Percentiles rank a stretch among this genome's conserved stretches.
These are phyloP conservation scores for Clavispora asparagi DNA, from an alignment of 805 yeast genomes.

Conservation along the genomic window DNA sequence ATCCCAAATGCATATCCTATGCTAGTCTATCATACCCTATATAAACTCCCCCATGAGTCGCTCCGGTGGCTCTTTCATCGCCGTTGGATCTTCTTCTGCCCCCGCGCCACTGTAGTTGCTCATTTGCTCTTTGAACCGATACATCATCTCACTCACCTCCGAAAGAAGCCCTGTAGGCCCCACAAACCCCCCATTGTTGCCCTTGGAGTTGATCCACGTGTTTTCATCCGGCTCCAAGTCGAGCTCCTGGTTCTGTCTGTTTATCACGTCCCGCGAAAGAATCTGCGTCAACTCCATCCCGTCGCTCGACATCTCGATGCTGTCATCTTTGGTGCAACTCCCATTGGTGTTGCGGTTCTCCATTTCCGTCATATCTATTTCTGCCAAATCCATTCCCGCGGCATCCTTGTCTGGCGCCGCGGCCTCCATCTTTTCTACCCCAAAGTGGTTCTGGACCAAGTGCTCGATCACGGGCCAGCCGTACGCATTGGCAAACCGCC, in stretches of 20 bases:
- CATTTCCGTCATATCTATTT: not conserved
- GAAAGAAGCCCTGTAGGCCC: slow-evolving; percentile 72
- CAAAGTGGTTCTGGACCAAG: slow-evolving; percentile 63
- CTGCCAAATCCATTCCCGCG: not conserved
- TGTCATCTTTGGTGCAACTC: not conserved
- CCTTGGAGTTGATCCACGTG: slow-evolving; percentile 49
- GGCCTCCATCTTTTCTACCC: slow-evolving; percentile 10
- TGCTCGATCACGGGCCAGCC: slow-evolving; percentile 95
- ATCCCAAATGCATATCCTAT: not conserved
- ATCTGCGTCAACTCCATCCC: slow-evolving; percentile 16
- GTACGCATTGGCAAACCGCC: slow-evolving; percentile 86
- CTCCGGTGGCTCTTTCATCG: not conserved
- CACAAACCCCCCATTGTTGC: slow-evolving; percentile 40
- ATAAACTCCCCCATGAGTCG: slow-evolving; percentile 10
- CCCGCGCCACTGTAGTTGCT: not conserved
- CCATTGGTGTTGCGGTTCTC: not conserved
- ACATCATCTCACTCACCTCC: slow-evolving; percentile 57
- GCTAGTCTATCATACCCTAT: not conserved
- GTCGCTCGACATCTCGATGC: slow-evolving; percentile 6
- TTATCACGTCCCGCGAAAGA: slow-evolving; percentile 31
- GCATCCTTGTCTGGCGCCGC: not conserved
- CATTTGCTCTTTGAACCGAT: slow-evolving; percentile 35
- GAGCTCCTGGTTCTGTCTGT: slow-evolving; percentile 30
- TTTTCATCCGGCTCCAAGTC: slow-evolving; percentile 28
- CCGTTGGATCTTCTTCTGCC: not conserved